These are phyloP conservation scores for Rhizopogon rudus DNA, from an alignment of 768 basidiomycete species.

Conservation along the genomic window DNA sequence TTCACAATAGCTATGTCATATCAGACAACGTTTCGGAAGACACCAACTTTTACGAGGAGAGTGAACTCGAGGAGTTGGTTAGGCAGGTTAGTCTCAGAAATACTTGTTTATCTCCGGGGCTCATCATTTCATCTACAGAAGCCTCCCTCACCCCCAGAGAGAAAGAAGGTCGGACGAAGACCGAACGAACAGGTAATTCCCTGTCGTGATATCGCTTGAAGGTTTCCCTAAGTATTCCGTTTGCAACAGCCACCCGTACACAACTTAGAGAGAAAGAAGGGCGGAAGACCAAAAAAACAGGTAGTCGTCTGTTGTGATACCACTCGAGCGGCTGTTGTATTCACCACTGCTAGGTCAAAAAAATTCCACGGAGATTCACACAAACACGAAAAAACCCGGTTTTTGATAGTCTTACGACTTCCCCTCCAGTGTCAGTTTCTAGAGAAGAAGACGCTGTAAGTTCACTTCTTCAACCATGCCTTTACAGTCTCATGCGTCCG, in stretches of 20 bases:
- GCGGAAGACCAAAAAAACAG: background rate
- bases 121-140: background rate
- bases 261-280: background rate
- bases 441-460: background rate
- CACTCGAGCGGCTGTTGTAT: background rate
- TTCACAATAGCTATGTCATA: background rate
- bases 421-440: background rate
- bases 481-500: background rate
- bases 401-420: too few species aligned
- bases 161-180: background rate
- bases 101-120: background rate
- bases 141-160: background rate
- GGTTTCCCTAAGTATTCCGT: background rate
- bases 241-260: background rate
- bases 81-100: background rate
- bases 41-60: background rate
- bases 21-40: background rate
- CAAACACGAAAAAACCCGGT: background rate
- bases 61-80: background rate
- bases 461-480: background rate
- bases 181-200: background rate
- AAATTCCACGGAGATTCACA: too few species aligned
- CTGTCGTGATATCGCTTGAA: background rate
- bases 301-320: background rate
- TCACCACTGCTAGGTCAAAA: too few species aligned